Evolutionary conservation across 176 grass and related monocot genomes (phyloP).

Genomic region (Triticum turgidum): DNA sequence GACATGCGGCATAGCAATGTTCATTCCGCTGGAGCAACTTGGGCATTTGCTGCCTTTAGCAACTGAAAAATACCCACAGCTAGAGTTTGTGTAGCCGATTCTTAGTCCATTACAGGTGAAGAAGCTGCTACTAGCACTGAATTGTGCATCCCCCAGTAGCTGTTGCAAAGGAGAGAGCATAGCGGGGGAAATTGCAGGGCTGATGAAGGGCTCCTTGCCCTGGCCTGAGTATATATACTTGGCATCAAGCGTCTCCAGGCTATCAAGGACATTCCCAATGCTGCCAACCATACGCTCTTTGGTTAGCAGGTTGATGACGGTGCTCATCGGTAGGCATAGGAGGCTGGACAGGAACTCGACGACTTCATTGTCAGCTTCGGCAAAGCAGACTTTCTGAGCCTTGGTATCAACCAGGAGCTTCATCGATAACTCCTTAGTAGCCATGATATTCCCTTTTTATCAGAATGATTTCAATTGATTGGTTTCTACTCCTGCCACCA

Average conservation of each 20-base stretch:
- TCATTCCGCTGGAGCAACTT: neutral
- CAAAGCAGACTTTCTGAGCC: slow-evolving; percentile 35
- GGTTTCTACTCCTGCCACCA: neutral
- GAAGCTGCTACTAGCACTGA: neutral
- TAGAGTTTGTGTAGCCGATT: neutral
- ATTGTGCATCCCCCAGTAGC: neutral
- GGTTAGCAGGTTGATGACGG: neutral
- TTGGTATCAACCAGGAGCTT: slow-evolving; percentile 35
- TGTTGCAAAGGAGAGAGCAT: neutral
- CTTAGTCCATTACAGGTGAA: slow-evolving; percentile 3
- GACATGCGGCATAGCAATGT: neutral
- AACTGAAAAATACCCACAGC: neutral
- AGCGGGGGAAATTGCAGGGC: neutral
- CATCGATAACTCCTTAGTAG: neutral
- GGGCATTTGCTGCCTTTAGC: neutral
- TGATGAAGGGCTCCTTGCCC: slow-evolving; percentile 13
- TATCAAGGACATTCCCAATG: slow-evolving; percentile 12
- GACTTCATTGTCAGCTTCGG: slow-evolving; percentile 15
- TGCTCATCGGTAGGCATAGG: slow-evolving; percentile 29
- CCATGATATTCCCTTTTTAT: neutral
- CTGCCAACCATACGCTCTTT: slow-evolving; percentile 31
- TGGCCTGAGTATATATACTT: neutral
- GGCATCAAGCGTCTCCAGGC: neutral
- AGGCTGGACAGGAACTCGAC: slow-evolving; percentile 7
- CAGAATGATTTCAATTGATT: neutral